Evolutionary conservation across 495 filamentous ascomycete genomes (phyloP).

Genomic region (Penicillium coprophilum): DNA sequence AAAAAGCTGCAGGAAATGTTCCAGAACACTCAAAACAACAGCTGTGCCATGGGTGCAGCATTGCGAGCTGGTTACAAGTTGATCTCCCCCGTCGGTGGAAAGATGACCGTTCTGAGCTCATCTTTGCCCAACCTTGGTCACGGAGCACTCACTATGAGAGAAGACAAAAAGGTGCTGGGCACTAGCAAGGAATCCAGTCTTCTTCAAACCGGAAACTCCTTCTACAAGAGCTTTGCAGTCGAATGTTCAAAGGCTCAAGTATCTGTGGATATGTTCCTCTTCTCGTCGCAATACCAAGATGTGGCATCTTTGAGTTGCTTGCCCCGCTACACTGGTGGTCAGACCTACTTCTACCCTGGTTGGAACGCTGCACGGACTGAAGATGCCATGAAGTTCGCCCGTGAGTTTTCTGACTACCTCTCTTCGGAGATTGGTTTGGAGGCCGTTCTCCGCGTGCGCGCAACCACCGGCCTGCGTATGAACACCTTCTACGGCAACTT

Average conservation of each 20-base stretch:
- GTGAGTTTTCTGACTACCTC: conserved; percentile 93
- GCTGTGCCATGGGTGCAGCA: conserved; percentile 90
- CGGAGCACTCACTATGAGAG: conserved; percentile 88
- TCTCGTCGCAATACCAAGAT: conserved; percentile 95
- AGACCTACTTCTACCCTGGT: conserved; percentile 97
- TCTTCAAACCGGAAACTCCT: conserved; percentile 87
- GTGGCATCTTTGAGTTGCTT: conserved; percentile 94
- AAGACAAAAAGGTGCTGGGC: conserved; percentile 94
- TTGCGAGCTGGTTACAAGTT: conserved; percentile 91
- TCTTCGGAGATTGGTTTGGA: conserved; percentile 95
- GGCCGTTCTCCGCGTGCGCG: conserved; percentile 91
- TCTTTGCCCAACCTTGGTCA: conserved; percentile 87
- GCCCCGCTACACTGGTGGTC: conserved; percentile 92
- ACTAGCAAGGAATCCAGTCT: conserved; percentile 87
- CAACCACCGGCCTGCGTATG: conserved; percentile 94
- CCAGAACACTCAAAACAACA: conserved; percentile 81
- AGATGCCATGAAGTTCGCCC: conserved; percentile 95
- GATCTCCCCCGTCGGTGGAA: conserved; percentile 89
- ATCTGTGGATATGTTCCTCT: conserved; percentile 98
- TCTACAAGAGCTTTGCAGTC: conserved; percentile 99
- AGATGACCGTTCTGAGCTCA: conserved; percentile 86
- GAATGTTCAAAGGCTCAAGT: conserved; percentile 99
- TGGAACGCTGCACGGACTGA: conserved; percentile 93
- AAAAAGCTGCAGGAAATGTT: conserved; percentile 95
- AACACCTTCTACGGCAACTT: conserved; percentile 99